Evolutionary conservation across 129 eudicot species (phyloP).

Genomic region (Arctium lappa): DNA sequence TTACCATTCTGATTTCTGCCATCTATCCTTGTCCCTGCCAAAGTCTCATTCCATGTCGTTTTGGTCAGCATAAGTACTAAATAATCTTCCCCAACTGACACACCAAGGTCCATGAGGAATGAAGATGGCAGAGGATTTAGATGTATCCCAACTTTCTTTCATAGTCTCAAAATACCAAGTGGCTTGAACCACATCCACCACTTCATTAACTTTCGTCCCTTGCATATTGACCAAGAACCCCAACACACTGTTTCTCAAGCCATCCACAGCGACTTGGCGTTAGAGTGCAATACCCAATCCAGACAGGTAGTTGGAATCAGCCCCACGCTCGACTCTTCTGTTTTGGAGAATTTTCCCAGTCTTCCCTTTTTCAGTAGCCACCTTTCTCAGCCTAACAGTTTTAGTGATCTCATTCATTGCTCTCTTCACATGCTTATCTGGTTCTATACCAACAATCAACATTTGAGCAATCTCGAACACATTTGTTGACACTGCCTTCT

Average conservation of each 20-base stretch:
- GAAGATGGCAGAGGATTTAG: slow-evolving; percentile 76
- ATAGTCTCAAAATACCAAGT: slow-evolving; percentile 86
- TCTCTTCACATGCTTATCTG: slow-evolving; percentile 88
- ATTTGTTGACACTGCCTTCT: too few relatives aligned
- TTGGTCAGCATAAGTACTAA: too few relatives aligned
- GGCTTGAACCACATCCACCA: slow-evolving; percentile 82
- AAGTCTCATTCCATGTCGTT: too few relatives aligned
- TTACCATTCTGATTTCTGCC: too few relatives aligned
- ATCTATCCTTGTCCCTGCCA: too few relatives aligned
- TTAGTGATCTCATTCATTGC: slow-evolving; percentile 97
- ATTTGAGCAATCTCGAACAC: too few relatives aligned
- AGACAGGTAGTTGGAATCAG: slow-evolving; percentile 71
- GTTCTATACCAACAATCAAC: slow-evolving; percentile 36
- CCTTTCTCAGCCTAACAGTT: slow-evolving; percentile 82
- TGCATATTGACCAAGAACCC: slow-evolving; percentile 86
- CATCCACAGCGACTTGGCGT: slow-evolving; percentile 78
- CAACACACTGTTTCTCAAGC: slow-evolving; percentile 62
- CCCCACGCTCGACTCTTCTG: slow-evolving; percentile 87
- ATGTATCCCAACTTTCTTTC: slow-evolving; percentile 62
- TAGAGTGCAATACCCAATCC: slow-evolving; percentile 89
- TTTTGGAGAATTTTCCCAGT: slow-evolving; percentile 81
- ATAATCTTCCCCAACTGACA: too few relatives aligned
- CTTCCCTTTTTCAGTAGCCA: slow-evolving; percentile 82
- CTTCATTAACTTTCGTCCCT: slow-evolving; percentile 77
- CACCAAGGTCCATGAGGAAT: slow-evolving; percentile 71